Conservation (phyloP, 371 early-diverging fungal genomes). For the Syncephalastrum racemosum region DNA sequence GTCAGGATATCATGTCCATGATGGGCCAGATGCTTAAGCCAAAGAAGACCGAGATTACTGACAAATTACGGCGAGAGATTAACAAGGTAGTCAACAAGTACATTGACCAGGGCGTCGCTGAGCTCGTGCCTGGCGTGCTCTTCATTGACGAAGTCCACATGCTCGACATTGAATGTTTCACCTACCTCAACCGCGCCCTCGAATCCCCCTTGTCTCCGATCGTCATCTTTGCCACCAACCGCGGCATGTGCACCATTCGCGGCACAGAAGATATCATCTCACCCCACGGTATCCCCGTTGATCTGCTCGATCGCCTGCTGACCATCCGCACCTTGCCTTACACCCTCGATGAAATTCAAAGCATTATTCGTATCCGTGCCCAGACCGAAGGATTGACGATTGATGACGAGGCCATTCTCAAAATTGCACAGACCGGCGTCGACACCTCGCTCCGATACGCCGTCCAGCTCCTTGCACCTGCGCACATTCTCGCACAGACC, state of each 20-base stretch:
- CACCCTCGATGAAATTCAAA: slow-evolving; percentile 86
- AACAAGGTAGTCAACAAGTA: slow-evolving; percentile 99
- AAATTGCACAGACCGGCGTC: slow-evolving; percentile 81
- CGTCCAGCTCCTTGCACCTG: slow-evolving; percentile 96
- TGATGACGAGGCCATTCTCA: slow-evolving; percentile 71
- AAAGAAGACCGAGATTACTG: slow-evolving; percentile 97
- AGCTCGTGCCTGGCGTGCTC: slow-evolving; percentile 96
- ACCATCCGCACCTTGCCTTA: slow-evolving; percentile 95
- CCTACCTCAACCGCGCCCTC: slow-evolving; percentile 96
- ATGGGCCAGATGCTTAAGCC: slow-evolving; percentile 97
- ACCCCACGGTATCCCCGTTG: slow-evolving; percentile 97
- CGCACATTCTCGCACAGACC: slow-evolving; percentile 82
- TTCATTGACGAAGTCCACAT: slow-evolving; percentile 99
- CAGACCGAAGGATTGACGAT: slow-evolving; percentile 85
- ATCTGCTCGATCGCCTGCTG: slow-evolving; percentile 94
- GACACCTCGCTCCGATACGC: slow-evolving; percentile 91
- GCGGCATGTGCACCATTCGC: slow-evolving; percentile 93
- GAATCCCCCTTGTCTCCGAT: slow-evolving; percentile 96
- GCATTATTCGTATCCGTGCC: slow-evolving; percentile 90
- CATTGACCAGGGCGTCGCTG: slow-evolving; percentile 98
- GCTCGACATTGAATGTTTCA: slow-evolving; percentile 99
- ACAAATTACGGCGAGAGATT: slow-evolving; percentile 96
- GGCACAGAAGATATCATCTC: slow-evolving; percentile 91
- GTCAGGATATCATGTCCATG: slow-evolving; percentile 97
- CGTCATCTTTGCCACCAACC: slow-evolving; percentile 97